These are phyloP conservation scores for Alternaria sp. DNA, from an alignment of 2,329 filamentous ascomycete species.

Conservation along the genomic window DNA sequence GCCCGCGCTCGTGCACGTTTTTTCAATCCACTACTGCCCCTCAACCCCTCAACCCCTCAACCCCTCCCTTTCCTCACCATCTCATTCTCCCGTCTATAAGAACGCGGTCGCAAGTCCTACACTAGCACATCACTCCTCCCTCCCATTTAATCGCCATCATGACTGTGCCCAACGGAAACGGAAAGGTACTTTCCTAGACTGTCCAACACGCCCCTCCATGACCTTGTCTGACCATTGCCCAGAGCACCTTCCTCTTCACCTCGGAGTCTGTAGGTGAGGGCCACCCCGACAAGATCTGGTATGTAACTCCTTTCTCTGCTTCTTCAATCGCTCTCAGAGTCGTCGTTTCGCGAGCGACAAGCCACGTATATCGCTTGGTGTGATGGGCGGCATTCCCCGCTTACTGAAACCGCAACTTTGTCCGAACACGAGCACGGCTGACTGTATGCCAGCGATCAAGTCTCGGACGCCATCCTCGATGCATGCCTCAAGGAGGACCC, in stretches of 20 bases:
- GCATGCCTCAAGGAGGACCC: slow-evolving; percentile 94
- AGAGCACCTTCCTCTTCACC: slow-evolving; percentile 59
- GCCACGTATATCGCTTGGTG: slow-evolving; percentile 11
- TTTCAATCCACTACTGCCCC: slow-evolving; percentile 33
- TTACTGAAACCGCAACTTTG: background rate
- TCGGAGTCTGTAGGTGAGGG: slow-evolving; percentile 62
- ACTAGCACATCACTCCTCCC: slow-evolving; percentile 40
- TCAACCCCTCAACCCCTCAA: slow-evolving; percentile 35
- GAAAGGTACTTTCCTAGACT: slow-evolving; percentile 36
- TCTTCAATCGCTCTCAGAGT: background rate
- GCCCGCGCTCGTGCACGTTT: slow-evolving; percentile 31
- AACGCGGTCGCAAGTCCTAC: slow-evolving; percentile 52
- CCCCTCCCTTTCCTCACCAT: slow-evolving; percentile 20
- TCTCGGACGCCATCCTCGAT: slow-evolving; percentile 98
- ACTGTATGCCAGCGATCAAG: slow-evolving; percentile 74
- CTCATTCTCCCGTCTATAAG: slow-evolving; percentile 21
- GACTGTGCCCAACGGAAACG: slow-evolving; percentile 40
- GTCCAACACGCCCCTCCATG: slow-evolving; percentile 18
- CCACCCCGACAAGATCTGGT: slow-evolving; percentile 95
- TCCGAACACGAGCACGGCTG: slow-evolving; percentile 12
- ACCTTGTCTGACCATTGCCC: slow-evolving; percentile 27
- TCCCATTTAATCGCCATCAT: slow-evolving; percentile 30
- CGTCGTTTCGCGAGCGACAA: slow-evolving; percentile 7
- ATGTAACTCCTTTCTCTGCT: slow-evolving; percentile 28
- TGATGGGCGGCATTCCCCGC: background rate